A percentile compares a stretch with the other conserved stretches of the same genome.
phyloP scores from a whole-genome alignment of 345 rosid species.

The Pelargonium nanum region DNA sequence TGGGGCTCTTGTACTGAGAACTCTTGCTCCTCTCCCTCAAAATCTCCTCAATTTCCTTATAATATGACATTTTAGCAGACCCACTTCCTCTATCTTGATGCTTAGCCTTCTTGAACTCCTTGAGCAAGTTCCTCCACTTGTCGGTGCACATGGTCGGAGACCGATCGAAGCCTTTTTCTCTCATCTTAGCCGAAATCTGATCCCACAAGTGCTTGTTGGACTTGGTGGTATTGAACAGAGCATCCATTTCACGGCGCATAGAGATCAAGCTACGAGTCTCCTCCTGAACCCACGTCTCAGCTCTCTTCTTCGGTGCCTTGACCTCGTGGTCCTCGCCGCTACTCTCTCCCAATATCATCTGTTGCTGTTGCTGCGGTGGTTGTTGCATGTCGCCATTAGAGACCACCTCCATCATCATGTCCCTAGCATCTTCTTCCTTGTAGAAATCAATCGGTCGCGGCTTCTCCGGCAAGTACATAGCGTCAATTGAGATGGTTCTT shows the following conservation, averaged over 20 bases:
- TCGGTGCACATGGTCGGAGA: conserved; percentile 99
- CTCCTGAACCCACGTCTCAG: conserved; percentile 99
- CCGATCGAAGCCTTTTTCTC: conserved; percentile 90
- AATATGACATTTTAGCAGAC: conserved; percentile 84
- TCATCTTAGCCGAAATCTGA: conserved; percentile 80
- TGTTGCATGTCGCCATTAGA: conserved; percentile 41
- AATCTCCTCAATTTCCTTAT: conserved; percentile 93
- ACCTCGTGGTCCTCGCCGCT: conserved; percentile 72
- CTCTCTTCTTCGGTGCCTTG: conserved; percentile 88
- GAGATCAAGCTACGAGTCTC: conserved; percentile 79
- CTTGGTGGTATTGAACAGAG: conserved; percentile 86
- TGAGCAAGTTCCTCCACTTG: conserved; percentile 95
- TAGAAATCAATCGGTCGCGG: conserved; percentile 65
- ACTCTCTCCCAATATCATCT: conserved; percentile 74
- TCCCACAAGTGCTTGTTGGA: conserved; percentile 98
- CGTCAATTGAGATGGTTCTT: not conserved
- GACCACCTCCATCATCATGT: conserved; percentile 76
- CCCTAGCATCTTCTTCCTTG: conserved; percentile 56
- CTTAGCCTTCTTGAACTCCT: conserved; percentile 90
- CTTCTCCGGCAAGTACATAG: conserved; percentile 81
- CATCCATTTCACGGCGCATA: conserved; percentile 77
- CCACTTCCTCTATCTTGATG: conserved; percentile 73
- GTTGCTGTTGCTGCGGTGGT: conserved; percentile 38
- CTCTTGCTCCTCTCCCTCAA: conserved; percentile 72
- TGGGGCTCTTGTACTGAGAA: conserved; percentile 57